Evolutionary conservation across 2,329 filamentous ascomycete species (phyloP), one percentile per base, ranked within the genome.

Genomic region (Apiospora rasikravindrae): DNA sequence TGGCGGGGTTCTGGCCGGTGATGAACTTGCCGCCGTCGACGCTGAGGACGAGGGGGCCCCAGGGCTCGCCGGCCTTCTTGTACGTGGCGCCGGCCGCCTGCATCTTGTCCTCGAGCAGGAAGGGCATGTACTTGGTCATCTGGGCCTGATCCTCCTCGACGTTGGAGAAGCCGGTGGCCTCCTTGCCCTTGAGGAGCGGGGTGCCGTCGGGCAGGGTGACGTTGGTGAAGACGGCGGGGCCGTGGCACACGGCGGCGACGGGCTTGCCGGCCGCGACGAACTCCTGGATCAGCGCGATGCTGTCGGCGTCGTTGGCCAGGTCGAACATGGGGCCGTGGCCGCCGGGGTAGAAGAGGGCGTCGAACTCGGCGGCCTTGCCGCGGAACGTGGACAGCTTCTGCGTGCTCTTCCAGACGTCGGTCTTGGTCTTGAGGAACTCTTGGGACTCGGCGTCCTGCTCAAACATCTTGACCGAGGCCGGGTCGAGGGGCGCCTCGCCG

Each of bases 191-290:
- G 51, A 93, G 80, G 13, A 93, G 81, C 69, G 85, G 84, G 74
- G 84, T 82, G 45, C 89, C 90, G 73, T 86, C 83, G 6, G 82
- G 74, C 26, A 86, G 77, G 76, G 86, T 88, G 47, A 88, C 91
- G 75, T 91, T 86, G 68, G 87, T 84, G 22, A 94, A 84, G 16
- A 87, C 92, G 4, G 88, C 88, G 2, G 91, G 90, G 7, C 90
- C 92, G 81, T 94, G 92, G 84, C 92, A 93, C 66, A 94, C 90
- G 4, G 91, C 89, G 0, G 89, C 84, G 19, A 93, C 87, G 71
- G 90, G 84, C 84, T 93, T 93, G 74, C 86, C 88, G 3, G 86
- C 85, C 51, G 84, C 82, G 77, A 86, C 88, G 79, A 94, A 93
- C 79, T 92, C 89, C 73, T 84, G 82, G 77, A 91, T 89, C 47